Evolutionary conservation across 2,329 filamentous ascomycete genomes (phyloP), one percentile per base, ranked within the genome.

Genomic region (Verticillium isaacii): DNA sequence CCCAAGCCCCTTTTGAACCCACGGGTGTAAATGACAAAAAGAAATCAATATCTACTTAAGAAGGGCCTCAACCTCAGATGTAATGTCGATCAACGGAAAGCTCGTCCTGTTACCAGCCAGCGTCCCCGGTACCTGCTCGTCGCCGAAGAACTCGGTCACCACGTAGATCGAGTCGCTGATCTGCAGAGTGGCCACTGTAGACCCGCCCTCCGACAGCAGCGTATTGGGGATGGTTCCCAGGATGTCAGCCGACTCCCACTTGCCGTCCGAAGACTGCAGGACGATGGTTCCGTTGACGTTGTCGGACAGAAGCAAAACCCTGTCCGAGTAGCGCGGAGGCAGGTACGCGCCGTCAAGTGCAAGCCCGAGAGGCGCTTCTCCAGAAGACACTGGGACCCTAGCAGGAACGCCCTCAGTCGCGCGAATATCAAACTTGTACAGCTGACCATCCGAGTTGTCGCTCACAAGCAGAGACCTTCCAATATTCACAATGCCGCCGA

Each of bases 211-310:
- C 2, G 61, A 54, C 14, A 57, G 23, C 9, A 57, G 41, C 14
- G 17, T 61, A 23, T 69, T 71, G 23, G 72, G 60, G 1, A 77
- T 64, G 0, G 66, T 66, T 0, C 76, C 75, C 7, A 78, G 36
- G 19, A 73, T 70, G 64, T 75, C 70, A 2, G 76, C 75, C 2
- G 65, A 65, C 23, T 68, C 63, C 76, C 77, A 79, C 39, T 65
- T 66, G 7, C 64, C 69, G 39, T 78, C 72, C 32, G 63, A 61
- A 4, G 75, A 77, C 32, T 69, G 65, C n/a, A 78, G 63, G n/a
- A 79, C 76, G 23, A 73, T 70, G 8, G 73, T 71, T 1, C 77
- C 77, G 2, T 64, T 57, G 4, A 41, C 59, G 34, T 74, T 68
- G 62, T 72, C 71, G 0, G 74, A 63, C 0, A 73, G 70, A 8